Percentiles rank a stretch among this genome's conserved stretches.
Conservation (phyloP, 1,139 yeast genomes). For the Protomyces lactucae-debilis region DNA sequence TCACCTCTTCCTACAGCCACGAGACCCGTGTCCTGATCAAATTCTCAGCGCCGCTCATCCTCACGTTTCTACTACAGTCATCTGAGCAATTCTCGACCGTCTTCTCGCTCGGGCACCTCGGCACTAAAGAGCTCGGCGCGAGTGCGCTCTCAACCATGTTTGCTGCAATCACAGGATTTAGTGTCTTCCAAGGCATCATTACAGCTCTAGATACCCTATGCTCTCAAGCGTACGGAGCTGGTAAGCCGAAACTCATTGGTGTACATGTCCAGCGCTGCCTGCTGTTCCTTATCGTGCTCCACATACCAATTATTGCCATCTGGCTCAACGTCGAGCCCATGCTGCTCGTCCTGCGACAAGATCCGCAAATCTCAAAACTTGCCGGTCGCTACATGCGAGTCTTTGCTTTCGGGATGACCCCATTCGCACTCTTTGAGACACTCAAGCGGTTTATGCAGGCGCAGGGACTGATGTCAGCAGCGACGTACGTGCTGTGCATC, state of each 20-base stretch:
- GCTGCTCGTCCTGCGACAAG: conserved; percentile 20
- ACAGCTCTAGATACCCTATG: conserved; percentile 84
- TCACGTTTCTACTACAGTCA: conserved; percentile 75
- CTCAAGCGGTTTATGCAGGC: conserved; percentile 79
- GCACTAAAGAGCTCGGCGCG: conserved; percentile 67
- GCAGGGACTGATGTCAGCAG: conserved; percentile 87
- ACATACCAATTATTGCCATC: conserved; percentile 48
- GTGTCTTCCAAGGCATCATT: conserved; percentile 80
- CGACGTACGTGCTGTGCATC: conserved; percentile 66
- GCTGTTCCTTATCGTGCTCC: conserved; percentile 36
- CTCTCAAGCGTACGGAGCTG: conserved; percentile 57
- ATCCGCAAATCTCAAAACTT: conserved; percentile 50
- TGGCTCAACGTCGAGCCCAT: conserved; percentile 50
- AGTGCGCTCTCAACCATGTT: conserved; percentile 87
- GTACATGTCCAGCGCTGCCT: conserved; percentile 52
- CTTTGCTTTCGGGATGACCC: conserved; percentile 71
- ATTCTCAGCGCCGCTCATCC: conserved; percentile 57
- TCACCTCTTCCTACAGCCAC: conserved; percentile 39
- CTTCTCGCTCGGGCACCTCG: conserved; percentile 76
- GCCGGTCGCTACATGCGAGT: conserved; percentile 63
- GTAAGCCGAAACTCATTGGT: conserved; percentile 52
- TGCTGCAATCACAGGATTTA: conserved; percentile 69
- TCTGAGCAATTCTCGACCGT: conserved; percentile 80
- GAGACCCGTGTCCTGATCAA: conserved; percentile 41
- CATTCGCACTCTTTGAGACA: conserved; percentile 74